Conservation (phyloP, 305 asterid species). For the Solanum hybrid region DNA sequence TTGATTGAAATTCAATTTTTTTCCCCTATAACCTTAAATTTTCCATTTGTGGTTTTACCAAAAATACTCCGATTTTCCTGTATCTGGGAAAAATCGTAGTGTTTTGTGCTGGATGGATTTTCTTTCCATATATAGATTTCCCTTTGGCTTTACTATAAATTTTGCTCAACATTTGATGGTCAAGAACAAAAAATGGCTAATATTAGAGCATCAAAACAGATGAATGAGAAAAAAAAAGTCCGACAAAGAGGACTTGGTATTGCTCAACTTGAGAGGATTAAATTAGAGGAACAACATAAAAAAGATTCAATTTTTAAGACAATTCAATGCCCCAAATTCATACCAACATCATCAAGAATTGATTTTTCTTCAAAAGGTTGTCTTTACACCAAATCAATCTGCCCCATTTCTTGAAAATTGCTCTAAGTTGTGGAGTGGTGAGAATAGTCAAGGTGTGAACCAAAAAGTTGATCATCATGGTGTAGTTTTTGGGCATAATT, state of each 20-base stretch:
- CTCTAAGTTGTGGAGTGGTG: no score
- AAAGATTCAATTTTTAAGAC: background rate
- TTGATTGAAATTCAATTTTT: no score
- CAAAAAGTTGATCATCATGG: no score
- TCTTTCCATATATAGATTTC: background rate
- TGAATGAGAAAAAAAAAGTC: background rate
- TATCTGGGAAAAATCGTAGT: background rate
- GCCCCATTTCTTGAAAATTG: no score
- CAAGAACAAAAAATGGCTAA: background rate
- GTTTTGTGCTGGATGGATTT: background rate
- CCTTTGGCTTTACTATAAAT: background rate
- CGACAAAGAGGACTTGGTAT: background rate
- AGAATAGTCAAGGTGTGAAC: no score
- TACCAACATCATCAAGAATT: no score
- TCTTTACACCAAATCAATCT: no score
- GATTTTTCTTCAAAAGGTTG: no score
- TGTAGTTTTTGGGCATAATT: no score
- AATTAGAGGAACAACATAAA: background rate
- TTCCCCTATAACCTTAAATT: background rate
- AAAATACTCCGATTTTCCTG: background rate
- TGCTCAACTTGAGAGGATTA: background rate
- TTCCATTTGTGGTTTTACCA: background rate
- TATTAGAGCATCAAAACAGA: background rate
- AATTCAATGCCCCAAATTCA: no score
- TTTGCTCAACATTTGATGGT: background rate